Percentiles rank a stretch among this genome's conserved stretches.
phyloP scores from a whole-genome alignment of 257 asterid genomes.

The Solanum chilense region DNA sequence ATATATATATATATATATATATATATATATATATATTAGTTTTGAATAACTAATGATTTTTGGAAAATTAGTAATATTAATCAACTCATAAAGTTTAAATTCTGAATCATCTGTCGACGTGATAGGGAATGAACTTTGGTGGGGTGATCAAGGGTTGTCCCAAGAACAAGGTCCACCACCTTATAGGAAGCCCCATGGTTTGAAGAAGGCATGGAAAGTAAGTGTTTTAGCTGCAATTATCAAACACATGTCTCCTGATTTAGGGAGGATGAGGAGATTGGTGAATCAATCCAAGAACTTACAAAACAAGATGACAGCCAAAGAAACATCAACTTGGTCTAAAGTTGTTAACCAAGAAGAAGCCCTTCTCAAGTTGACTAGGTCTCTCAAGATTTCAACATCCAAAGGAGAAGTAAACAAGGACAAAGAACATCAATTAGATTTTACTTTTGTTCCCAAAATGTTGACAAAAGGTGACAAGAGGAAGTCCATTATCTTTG shows the following conservation, averaged over 20 bases:
- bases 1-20: not conserved
- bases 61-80: not conserved
- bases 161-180: conserved; percentile 43
- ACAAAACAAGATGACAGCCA: conserved; percentile 55
- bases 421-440: not conserved
- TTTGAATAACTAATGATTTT: not conserved
- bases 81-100: not conserved
- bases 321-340: conserved; percentile 32
- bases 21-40: not conserved
- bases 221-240: conserved; percentile 42
- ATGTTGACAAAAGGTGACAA: conserved; percentile 4
- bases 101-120: not conserved
- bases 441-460: not conserved
- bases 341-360: conserved; percentile 42
- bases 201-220: conserved; percentile 6
- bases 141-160: conserved; percentile 51
- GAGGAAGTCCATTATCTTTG: conserved; percentile 17
- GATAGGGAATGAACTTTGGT: conserved; percentile 42
- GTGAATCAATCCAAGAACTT: conserved; percentile 45
- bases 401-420: not conserved
- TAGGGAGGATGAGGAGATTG: conserved; percentile 23
- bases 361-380: conserved; percentile 4
- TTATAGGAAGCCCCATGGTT: conserved; percentile 51
- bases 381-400: not conserved
- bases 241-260: conserved; percentile 43